Base-by-base conservation (phyloP, 345 rosid genomes). In the Populus euphratica region DNA sequence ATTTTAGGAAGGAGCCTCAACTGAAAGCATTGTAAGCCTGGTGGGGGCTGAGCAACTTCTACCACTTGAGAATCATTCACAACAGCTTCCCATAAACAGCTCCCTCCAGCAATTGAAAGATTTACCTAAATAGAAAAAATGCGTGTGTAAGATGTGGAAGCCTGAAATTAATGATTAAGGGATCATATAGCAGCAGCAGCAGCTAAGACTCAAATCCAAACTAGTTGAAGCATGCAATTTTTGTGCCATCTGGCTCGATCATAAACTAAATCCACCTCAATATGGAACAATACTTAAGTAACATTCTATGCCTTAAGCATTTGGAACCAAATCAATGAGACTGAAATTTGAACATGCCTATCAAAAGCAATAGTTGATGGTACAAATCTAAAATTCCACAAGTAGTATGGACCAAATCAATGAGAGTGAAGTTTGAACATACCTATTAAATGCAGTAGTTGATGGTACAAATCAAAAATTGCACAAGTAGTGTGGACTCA, bases 31-130 rank as follows among this genome's bases (percentile, higher is more conserved):
- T 90, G 96, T 82, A 93, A 82, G 75, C 86, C 90, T 76, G 89
- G 83, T 56, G 93, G 92, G 52, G 94, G 74, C 64, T 81, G 93
- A 85, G 88, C 80, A 76, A 91, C 88, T 84, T 95, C 97, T 68
- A 91, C 91, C 61, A 95, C 92, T 78, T 80, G 90, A 76, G 99
- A 83, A 89, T 91, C 89, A 85, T 93, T 93, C 66, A 91, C 91
- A 85, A 78, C 82, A 80, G 91, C 87, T 87, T 95, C 92, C 88
- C 91, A 86, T 80, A 88, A 88, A 83, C 98, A 93, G 84, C 97
- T 95, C 71, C 99, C 99, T 74, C 99, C 99, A 82, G 79, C 82
- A 79, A 95, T 89, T 76, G 97, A 93, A 70, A 95, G 83, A 85
- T 95, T 91, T 59, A 83, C 94, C 99, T 93, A 87, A 76, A 72